These are phyloP conservation scores for Paspalum vaginatum DNA, from an alignment of 176 grass and related monocot genomes.

Conservation along the genomic window DNA sequence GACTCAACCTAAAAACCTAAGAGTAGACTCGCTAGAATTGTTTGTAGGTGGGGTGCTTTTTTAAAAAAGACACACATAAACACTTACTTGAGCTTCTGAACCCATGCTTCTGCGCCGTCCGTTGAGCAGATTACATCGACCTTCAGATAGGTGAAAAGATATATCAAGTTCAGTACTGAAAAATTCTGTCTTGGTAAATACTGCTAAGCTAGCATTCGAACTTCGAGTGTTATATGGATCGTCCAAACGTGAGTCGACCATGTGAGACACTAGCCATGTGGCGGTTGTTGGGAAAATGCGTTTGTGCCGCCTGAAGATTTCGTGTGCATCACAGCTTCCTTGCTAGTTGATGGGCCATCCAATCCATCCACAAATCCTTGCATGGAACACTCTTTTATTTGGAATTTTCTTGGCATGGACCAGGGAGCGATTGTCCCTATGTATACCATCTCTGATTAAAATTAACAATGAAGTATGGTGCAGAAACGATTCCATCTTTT, in stretches of 20 bases:
- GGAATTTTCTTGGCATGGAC: conserved; percentile 16
- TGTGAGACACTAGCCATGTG: not conserved
- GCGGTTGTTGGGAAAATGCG: conserved; percentile 15
- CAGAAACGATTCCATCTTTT: conserved; percentile 33
- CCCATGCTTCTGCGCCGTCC: conserved; percentile 70
- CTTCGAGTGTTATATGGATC: not conserved
- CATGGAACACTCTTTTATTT: conserved; percentile 8
- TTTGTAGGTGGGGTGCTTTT: not conserved
- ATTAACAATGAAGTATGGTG: not conserved
- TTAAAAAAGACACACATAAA: not conserved
- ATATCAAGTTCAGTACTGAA: not conserved
- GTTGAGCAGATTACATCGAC: conserved; percentile 85
- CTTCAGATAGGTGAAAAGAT: conserved; percentile 28
- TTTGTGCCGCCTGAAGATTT: not conserved
- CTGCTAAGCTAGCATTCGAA: not conserved
- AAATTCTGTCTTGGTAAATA: not conserved
- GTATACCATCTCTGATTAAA: not conserved
- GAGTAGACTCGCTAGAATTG: too few species aligned
- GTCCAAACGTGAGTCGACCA: not conserved
- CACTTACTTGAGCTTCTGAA: conserved; percentile 88
- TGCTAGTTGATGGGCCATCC: not conserved
- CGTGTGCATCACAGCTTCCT: not conserved
- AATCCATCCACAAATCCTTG: not conserved
- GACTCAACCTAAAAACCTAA: too few species aligned
- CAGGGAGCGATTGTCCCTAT: not conserved